phyloP scores from a whole-genome alignment of 495 filamentous ascomycete genomes.

The Xylaria flabelliformis region DNA sequence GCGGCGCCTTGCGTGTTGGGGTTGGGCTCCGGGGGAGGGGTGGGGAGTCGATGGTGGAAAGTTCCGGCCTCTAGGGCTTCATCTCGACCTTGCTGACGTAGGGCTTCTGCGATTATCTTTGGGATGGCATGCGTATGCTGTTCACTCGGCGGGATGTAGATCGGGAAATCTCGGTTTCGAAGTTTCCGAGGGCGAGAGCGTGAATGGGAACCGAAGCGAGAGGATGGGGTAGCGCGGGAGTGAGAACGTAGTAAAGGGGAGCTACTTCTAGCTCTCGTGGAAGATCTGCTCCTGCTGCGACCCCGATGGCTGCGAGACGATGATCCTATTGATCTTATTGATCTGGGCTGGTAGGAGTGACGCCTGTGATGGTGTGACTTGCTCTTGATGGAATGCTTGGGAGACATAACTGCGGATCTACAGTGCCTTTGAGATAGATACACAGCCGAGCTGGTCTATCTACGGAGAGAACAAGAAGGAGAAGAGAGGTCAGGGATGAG shows the following conservation, averaged over 20 bases:
- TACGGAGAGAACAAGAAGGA: slow-evolving; percentile 3
- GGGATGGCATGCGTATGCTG: slow-evolving; percentile 10
- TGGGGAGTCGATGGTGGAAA: slow-evolving; percentile 3
- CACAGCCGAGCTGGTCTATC: not conserved
- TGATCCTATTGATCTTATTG: not conserved
- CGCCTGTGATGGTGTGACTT: slow-evolving; percentile 9
- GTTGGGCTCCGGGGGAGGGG: slow-evolving; percentile 8
- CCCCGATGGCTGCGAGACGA: slow-evolving; percentile 4
- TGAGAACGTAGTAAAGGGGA: slow-evolving; percentile 3
- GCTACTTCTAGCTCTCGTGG: slow-evolving; percentile 17
- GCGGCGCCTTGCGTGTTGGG: not conserved
- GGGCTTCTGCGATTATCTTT: slow-evolving; percentile 6
- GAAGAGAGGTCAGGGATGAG: not conserved
- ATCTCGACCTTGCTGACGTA: not conserved
- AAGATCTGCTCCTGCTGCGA: slow-evolving; percentile 19
- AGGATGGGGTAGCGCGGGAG: not conserved
- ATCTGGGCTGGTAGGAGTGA: not conserved
- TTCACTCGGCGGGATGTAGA: slow-evolving; percentile 16
- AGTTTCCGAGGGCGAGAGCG: slow-evolving; percentile 12
- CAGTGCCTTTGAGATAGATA: not conserved
- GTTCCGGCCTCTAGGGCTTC: slow-evolving; percentile 9
- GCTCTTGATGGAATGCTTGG: slow-evolving; percentile 1
- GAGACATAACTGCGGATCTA: slow-evolving; percentile 17
- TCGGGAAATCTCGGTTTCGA: slow-evolving; percentile 8
- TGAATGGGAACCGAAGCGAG: slow-evolving; percentile 7